These are phyloP conservation scores for Ophiostoma tasmaniense DNA, from an alignment of 2,329 filamentous ascomycete species.

Conservation along the genomic window DNA sequence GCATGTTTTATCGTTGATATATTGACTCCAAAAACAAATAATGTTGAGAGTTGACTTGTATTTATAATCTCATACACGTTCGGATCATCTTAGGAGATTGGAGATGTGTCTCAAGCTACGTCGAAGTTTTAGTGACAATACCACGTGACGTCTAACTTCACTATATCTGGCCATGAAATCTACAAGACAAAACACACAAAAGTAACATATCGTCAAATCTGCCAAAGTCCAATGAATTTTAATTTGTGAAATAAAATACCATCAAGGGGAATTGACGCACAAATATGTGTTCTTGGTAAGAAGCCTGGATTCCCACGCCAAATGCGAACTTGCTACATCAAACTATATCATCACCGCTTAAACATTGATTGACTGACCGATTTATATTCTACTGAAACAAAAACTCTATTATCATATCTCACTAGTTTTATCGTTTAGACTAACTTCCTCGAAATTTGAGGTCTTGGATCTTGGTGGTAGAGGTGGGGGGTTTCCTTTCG, in stretches of 20 bases:
- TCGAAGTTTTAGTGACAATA: not conserved
- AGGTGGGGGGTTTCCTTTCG: not conserved
- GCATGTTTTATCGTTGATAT: not conserved
- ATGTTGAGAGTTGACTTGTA: not conserved
- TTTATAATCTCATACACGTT: not conserved
- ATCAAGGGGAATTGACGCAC: too few relatives aligned
- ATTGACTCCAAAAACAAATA: not conserved
- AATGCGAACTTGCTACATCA: too few relatives aligned
- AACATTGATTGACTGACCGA: too few relatives aligned
- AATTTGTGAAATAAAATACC: too few relatives aligned
- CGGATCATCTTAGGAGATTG: not conserved
- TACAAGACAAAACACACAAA: too few relatives aligned
- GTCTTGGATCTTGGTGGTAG: slow-evolving; percentile 1
- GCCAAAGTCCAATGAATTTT: too few relatives aligned
- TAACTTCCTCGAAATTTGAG: slow-evolving; percentile 12
- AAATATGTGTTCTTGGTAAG: too few relatives aligned
- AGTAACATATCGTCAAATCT: too few relatives aligned
- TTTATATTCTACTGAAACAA: too few relatives aligned
- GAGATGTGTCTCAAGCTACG: not conserved
- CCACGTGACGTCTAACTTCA: not conserved
- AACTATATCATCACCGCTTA: not conserved
- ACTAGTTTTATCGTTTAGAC: not conserved
- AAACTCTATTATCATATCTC: too few relatives aligned
- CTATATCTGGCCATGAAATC: too few relatives aligned
- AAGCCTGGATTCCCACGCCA: too few relatives aligned